Conservation (phyloP, 108 stramenopile species). For the Ochromonas danica region DNA sequence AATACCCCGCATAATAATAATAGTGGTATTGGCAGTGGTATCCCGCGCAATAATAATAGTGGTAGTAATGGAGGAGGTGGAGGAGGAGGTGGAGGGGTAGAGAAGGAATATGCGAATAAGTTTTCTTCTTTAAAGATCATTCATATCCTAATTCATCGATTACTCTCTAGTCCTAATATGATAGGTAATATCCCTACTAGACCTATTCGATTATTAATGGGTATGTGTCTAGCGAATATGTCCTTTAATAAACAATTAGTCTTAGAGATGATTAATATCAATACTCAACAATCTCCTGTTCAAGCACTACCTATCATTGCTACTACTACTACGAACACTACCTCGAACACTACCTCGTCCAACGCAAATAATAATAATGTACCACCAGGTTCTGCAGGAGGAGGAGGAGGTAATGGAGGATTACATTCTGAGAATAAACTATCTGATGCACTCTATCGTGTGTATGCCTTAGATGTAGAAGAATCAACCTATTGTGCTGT, state of each 20-base stretch:
- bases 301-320: no score
- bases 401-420: no score
- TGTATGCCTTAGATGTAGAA: neutral
- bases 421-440: no score
- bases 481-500: slow-evolving; percentile 18
- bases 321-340: neutral
- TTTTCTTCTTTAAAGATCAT: no score
- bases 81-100: no score
- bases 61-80: neutral
- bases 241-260: neutral
- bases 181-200: no score
- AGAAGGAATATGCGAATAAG: no score
- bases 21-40: neutral
- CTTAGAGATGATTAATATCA: neutral
- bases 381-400: neutral
- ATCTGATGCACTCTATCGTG: neutral
- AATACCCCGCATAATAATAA: neutral
- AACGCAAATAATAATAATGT: neutral
- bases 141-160: no score
- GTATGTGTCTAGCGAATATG: slow-evolving; percentile 18
- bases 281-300: no score
- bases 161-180: no score
- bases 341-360: neutral
- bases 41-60: neutral
- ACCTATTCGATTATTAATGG: neutral